Evolutionary conservation across 208 protist genomes (phyloP).

Genomic region (Balamuthia mandrillaris): DNA sequence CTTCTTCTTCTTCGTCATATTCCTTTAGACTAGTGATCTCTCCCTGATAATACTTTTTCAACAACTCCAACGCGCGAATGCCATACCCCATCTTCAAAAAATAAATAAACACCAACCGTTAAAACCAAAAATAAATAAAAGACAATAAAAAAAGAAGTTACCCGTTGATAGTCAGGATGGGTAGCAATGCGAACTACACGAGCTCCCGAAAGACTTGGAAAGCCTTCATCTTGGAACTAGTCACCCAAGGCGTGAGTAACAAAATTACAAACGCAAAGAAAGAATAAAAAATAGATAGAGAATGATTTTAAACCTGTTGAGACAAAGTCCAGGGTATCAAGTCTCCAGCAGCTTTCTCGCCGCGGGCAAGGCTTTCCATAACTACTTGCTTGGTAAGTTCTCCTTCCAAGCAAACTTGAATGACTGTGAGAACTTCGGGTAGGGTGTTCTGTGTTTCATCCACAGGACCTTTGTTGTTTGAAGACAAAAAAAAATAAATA

Average conservation of each 20-base stretch:
- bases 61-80: conserved; percentile 82
- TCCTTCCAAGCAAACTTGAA: conserved; percentile 96
- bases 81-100: conserved; percentile 90
- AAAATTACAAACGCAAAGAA: neutral
- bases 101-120: neutral
- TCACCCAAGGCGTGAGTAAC: no score
- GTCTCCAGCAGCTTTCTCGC: conserved; percentile 92
- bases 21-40: conserved; percentile 68
- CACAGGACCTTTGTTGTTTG: conserved; percentile 43
- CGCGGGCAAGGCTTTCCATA: conserved; percentile 77
- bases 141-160: neutral
- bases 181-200: conserved; percentile 98
- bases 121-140: neutral
- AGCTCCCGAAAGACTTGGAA: conserved; percentile 88
- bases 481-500: neutral
- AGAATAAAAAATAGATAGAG: conserved; percentile 5
- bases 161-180: conserved; percentile 88
- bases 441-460: conserved; percentile 59
- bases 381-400: conserved; percentile 86
- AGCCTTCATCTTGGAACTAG: conserved; percentile 88
- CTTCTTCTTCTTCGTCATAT: no score
- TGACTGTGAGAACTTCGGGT: conserved; percentile 94
- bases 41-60: conserved; percentile 91
- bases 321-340: conserved; percentile 99
- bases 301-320: conserved; percentile 65